These are phyloP conservation scores for Stentor coeruleus DNA, from an alignment of 73 alveolate genomes.

Conservation along the genomic window DNA sequence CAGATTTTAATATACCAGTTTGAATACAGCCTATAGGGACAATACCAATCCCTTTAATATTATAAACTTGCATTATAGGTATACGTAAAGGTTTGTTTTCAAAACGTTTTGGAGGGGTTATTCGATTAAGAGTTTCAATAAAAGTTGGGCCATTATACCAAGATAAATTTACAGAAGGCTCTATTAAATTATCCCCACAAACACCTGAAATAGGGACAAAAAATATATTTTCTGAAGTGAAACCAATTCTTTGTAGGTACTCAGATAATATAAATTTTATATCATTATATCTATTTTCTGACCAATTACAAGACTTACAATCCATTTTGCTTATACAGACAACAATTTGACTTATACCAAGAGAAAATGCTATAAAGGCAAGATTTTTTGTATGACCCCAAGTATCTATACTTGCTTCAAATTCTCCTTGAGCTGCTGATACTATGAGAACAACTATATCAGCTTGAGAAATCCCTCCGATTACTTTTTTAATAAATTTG, in stretches of 20 bases:
- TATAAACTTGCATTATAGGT: conserved; percentile 90
- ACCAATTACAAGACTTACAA: conserved; percentile 57
- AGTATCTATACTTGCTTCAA: conserved; percentile 39
- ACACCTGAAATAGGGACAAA: conserved; percentile 80
- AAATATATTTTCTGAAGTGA: conserved; percentile 48
- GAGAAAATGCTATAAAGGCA: conserved; percentile 69
- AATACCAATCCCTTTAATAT: conserved; percentile 94
- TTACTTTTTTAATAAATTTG: conserved; percentile 32
- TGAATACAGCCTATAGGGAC: conserved; percentile 96
- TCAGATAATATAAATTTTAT: conserved; percentile 49
- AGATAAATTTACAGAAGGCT: conserved; percentile 54
- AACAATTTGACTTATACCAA: conserved; percentile 76
- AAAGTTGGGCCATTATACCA: conserved; percentile 79
- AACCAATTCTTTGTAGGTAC: conserved; percentile 60
- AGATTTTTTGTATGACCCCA: conserved; percentile 61
- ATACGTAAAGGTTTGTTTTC: conserved; percentile 89
- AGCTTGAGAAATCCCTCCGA: conserved; percentile 59
- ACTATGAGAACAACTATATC: conserved; percentile 68
- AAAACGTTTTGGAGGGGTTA: conserved; percentile 89
- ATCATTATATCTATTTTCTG: conserved; percentile 47
- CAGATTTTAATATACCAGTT: conserved; percentile 93
- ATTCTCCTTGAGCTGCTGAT: conserved; percentile 68
- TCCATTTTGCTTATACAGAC: conserved; percentile 77
- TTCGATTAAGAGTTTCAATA: conserved; percentile 83
- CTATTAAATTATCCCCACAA: conserved; percentile 59